These are phyloP conservation scores for Areca catechu DNA, from an alignment of 176 grass and related monocot genomes.

Conservation along the genomic window DNA sequence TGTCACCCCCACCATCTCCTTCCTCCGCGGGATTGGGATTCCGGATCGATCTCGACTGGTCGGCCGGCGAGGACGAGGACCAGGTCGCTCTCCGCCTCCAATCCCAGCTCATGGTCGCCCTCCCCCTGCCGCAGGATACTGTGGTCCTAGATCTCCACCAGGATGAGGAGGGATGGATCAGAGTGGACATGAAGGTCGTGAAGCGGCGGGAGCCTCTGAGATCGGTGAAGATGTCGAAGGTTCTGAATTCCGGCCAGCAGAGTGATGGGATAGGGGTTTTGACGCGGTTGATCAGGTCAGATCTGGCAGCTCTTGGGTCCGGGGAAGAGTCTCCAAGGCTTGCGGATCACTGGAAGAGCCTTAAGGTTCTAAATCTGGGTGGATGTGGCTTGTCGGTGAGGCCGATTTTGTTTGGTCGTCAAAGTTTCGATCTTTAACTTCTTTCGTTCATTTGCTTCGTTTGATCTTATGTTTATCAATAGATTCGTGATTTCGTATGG, in stretches of 20 bases:
- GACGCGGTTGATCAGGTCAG: conserved; percentile 57
- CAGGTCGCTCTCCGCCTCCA: conserved; percentile 82
- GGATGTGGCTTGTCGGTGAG: conserved; percentile 83
- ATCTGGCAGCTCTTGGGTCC: conserved; percentile 40
- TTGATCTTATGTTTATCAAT: no score
- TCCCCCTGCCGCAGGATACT: conserved; percentile 66
- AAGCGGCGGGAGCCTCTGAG: conserved; percentile 65
- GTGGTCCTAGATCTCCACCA: conserved; percentile 54
- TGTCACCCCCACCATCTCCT: background rate
- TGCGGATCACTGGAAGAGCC: conserved; percentile 72
- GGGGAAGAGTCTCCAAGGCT: conserved; percentile 47
- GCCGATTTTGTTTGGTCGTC: background rate
- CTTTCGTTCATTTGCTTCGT: no score
- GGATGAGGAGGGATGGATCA: conserved; percentile 21
- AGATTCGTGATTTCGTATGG: no score
- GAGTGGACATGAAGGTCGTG: conserved; percentile 64
- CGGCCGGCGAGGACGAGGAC: conserved; percentile 68
- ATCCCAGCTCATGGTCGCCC: conserved; percentile 88
- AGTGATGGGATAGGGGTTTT: conserved; percentile 70
- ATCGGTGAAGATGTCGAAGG: conserved; percentile 52
- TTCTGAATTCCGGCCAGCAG: conserved; percentile 49
- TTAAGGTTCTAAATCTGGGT: conserved; percentile 47
- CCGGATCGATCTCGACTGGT: conserved; percentile 89
- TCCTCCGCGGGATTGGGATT: conserved; percentile 43
- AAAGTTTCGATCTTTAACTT: no score